Evolutionary conservation across 2,329 filamentous ascomycete genomes (phyloP).

Genomic region (Ophiocordyceps camponoti-floridani): DNA sequence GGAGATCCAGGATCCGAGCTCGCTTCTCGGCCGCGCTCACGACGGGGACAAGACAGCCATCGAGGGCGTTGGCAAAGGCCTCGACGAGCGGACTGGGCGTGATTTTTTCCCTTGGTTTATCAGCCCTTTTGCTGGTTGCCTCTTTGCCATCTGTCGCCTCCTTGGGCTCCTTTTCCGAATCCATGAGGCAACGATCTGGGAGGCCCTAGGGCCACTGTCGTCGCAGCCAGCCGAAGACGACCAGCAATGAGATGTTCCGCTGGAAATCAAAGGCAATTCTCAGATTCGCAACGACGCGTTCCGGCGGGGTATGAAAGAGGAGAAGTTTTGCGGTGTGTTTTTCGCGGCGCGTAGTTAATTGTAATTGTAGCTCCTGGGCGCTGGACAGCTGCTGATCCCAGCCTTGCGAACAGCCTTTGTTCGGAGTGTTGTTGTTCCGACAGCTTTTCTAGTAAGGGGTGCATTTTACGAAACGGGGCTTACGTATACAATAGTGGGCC

Average conservation of each 20-base stretch:
- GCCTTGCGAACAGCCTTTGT: neutral
- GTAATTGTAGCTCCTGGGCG: neutral
- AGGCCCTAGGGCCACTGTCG: neutral
- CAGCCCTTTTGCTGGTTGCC: constrained; percentile 1
- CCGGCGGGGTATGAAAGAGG: neutral
- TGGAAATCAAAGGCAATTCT: neutral
- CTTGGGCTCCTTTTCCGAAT: neutral
- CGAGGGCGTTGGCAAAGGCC: constrained; percentile 66
- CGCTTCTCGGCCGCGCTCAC: constrained; percentile 35
- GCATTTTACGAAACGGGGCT: too few species aligned
- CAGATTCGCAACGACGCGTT: neutral
- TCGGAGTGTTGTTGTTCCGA: neutral
- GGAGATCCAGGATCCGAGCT: constrained; percentile 48
- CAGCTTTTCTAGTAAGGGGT: too few species aligned
- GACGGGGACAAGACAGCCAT: constrained; percentile 45
- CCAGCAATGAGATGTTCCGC: neutral
- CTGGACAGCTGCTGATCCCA: neutral
- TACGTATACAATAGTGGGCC: too few species aligned
- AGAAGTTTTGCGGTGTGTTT: neutral
- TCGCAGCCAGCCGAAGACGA: neutral
- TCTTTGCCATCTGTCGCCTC: neutral
- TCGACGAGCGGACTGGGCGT: constrained; percentile 68
- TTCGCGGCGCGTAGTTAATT: neutral
- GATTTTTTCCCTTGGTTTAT: constrained; percentile 18
- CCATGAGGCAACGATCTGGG: neutral